phyloP scores from a whole-genome alignment of 176 grass and related monocot species.

The Elaeis guineensis region DNA sequence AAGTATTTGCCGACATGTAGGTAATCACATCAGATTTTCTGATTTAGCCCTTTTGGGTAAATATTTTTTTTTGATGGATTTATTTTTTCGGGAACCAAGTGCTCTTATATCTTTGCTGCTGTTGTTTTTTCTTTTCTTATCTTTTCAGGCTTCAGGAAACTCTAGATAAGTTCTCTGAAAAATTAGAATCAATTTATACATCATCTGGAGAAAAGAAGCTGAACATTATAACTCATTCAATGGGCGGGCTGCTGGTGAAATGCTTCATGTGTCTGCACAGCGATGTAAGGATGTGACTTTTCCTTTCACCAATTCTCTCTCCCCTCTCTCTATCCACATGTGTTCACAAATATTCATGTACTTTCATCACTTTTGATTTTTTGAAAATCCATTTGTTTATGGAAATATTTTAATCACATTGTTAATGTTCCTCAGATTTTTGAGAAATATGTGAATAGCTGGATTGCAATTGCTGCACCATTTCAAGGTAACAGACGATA shows the following conservation, averaged over 20 bases:
- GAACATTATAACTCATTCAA: slow-evolving; percentile 87
- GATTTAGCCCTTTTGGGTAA: too few relatives aligned
- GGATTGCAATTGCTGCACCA: slow-evolving; percentile 98
- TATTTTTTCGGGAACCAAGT: not conserved
- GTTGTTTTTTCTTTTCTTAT: slow-evolving; percentile 1
- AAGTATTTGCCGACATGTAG: too few relatives aligned
- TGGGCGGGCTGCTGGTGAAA: slow-evolving; percentile 94
- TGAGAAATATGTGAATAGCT: slow-evolving; percentile 91
- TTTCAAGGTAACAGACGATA: slow-evolving; percentile 69
- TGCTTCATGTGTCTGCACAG: slow-evolving; percentile 76
- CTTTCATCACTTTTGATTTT: slow-evolving; percentile 1
- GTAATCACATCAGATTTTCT: too few relatives aligned
- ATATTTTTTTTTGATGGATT: too few relatives aligned
- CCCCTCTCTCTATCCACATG: too few relatives aligned
- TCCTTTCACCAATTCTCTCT: not conserved
- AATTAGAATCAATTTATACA: slow-evolving; percentile 56
- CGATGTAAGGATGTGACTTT: slow-evolving; percentile 48
- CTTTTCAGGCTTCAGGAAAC: slow-evolving; percentile 67
- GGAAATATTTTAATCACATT: not conserved
- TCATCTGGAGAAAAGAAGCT: slow-evolving; percentile 89
- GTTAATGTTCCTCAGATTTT: slow-evolving; percentile 42
- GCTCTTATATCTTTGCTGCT: not conserved
- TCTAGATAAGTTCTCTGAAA: slow-evolving; percentile 66
- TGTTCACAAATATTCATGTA: too few relatives aligned
- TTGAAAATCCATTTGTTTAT: not conserved